Evolutionary conservation across 2,329 filamentous ascomycete species (phyloP).

Genomic region (Ampelomyces quisqualis): DNA sequence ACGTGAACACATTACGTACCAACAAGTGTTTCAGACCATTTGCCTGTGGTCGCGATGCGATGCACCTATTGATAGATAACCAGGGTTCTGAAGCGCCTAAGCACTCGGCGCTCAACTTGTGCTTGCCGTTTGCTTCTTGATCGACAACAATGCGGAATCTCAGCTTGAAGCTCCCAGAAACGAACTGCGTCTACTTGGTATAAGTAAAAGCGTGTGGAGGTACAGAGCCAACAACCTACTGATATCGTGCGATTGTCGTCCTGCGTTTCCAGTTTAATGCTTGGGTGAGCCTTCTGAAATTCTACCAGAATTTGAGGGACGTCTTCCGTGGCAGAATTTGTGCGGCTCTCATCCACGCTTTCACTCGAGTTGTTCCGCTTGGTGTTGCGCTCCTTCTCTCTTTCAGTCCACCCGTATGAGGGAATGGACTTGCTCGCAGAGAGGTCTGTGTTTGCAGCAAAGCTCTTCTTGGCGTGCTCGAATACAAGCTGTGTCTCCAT

Average conservation of each 20-base stretch:
- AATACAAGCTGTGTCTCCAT: conserved; percentile 41
- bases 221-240: conserved; percentile 15
- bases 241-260: conserved; percentile 28
- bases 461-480: conserved; percentile 40
- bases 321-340: conserved; percentile 22
- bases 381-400: conserved; percentile 22
- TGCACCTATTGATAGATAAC: conserved; percentile 35
- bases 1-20: conserved; percentile 23
- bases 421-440: conserved; percentile 36
- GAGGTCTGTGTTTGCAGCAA: conserved; percentile 41
- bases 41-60: conserved; percentile 34
- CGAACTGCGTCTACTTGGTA: conserved; percentile 25
- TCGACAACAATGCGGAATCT: conserved; percentile 34
- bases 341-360: conserved; percentile 10
- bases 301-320: conserved; percentile 26
- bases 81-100: conserved; percentile 30
- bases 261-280: conserved; percentile 30
- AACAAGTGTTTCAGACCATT: conserved; percentile 38
- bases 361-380: conserved; percentile 11
- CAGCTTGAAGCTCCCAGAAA: conserved; percentile 24
- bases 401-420: conserved; percentile 45
- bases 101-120: conserved; percentile 36
- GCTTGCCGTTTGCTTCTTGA: conserved; percentile 25
- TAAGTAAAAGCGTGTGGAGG: background rate
- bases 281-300: conserved; percentile 26